These are phyloP conservation scores for Monosporascus sp. DNA, from an alignment of 2,329 filamentous ascomycete genomes.

Conservation along the genomic window DNA sequence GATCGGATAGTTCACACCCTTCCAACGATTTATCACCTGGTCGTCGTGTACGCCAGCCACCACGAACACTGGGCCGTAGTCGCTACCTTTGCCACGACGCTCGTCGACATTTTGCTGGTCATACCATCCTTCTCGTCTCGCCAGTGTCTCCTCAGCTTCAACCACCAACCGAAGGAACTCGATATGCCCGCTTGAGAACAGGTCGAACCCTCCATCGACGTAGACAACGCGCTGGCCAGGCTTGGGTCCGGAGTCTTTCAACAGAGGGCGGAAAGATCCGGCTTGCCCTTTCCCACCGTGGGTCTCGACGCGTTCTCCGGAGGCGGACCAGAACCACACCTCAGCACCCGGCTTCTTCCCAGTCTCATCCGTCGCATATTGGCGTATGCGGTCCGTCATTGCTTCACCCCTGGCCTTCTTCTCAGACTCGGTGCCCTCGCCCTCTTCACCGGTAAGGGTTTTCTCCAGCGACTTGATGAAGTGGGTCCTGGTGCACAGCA, in stretches of 20 bases:
- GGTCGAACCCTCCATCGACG: conserved; percentile 92
- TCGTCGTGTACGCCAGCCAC: conserved; percentile 93
- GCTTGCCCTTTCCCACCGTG: conserved; percentile 50
- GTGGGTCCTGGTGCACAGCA: conserved; percentile 90
- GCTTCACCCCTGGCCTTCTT: conserved; percentile 55
- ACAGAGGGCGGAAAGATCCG: conserved; percentile 62
- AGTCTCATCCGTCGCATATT: conserved; percentile 84
- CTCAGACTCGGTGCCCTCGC: conserved; percentile 63
- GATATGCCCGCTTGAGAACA: conserved; percentile 96
- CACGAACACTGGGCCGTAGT: conserved; percentile 82
- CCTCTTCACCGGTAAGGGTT: conserved; percentile 65
- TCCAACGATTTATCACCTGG: conserved; percentile 91
- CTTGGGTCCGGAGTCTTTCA: conserved; percentile 64
- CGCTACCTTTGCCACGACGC: conserved; percentile 60
- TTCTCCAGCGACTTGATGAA: conserved; percentile 79
- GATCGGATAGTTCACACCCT: conserved; percentile 96
- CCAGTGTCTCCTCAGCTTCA: conserved; percentile 65
- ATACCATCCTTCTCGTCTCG: conserved; percentile 68
- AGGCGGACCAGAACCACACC: conserved; percentile 77
- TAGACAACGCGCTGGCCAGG: conserved; percentile 85
- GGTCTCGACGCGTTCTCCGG: conserved; percentile 33
- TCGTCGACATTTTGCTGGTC: conserved; percentile 57
- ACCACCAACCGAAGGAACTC: conserved; percentile 82
- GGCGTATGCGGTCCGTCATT: conserved; percentile 71
- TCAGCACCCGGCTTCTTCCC: conserved; percentile 73